Evolutionary conservation across 179 eudicot species (phyloP).

Genomic region (Pouteria campechiana): DNA sequence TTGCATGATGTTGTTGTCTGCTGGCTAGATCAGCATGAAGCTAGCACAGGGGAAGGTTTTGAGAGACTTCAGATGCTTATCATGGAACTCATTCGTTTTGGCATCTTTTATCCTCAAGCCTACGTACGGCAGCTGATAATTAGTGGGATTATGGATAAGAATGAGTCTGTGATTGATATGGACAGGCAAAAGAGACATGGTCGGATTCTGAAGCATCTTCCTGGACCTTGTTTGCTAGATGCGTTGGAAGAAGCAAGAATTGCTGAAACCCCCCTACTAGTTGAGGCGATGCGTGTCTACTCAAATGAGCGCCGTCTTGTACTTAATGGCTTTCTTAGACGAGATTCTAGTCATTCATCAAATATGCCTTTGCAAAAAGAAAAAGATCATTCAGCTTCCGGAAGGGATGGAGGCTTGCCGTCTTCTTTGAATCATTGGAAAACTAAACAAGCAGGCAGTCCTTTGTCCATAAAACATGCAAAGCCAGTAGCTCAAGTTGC

Average conservation of each 20-base stretch:
- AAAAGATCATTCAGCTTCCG: constrained; percentile 16
- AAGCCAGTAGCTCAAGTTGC: constrained; percentile 30
- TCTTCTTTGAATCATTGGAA: constrained; percentile 26
- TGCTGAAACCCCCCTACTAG: constrained; percentile 24
- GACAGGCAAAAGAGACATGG: constrained; percentile 53
- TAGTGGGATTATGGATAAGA: constrained; percentile 69
- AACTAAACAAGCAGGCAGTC: constrained; percentile 12
- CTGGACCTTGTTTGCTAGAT: constrained; percentile 53
- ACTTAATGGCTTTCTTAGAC: constrained; percentile 44
- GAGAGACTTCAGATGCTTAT: constrained; percentile 68
- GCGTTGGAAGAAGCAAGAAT: constrained; percentile 52
- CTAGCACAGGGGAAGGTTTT: constrained; percentile 59
- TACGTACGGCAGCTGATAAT: constrained; percentile 85
- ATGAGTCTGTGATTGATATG: constrained; percentile 29
- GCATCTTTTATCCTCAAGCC: constrained; percentile 72
- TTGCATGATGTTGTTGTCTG: constrained; percentile 84
- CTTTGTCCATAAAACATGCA: constrained; percentile 14
- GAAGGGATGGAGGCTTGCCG: constrained; percentile 17
- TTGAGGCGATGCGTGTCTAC: constrained; percentile 59
- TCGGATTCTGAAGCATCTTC: constrained; percentile 72
- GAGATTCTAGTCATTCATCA: constrained; percentile 12
- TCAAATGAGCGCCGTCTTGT: constrained; percentile 80
- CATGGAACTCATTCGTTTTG: constrained; percentile 56
- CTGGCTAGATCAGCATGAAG: constrained; percentile 94
- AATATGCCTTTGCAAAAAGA: constrained; percentile 18